Evolutionary conservation across 2,329 filamentous ascomycete genomes (phyloP).

Genomic region (Aspergillus aculeatus): DNA sequence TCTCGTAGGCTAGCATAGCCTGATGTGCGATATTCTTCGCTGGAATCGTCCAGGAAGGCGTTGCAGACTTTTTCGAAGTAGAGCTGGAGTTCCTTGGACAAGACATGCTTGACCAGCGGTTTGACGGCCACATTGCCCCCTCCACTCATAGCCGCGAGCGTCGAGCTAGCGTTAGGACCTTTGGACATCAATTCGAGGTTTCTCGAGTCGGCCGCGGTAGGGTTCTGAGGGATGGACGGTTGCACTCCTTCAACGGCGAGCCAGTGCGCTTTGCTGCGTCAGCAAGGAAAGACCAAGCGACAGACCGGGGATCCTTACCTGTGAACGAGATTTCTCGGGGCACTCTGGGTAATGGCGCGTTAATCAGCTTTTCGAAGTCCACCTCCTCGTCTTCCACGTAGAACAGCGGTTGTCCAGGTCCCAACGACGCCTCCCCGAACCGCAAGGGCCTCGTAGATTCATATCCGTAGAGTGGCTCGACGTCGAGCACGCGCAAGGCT

Average conservation of each 20-base stretch:
- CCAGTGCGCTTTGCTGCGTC: slow-evolving; percentile 73
- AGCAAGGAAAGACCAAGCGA: neutral
- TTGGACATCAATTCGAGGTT: slow-evolving; percentile 86
- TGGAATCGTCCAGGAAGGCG: slow-evolving; percentile 82
- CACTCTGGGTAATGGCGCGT: slow-evolving; percentile 90
- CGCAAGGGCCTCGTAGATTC: slow-evolving; percentile 84
- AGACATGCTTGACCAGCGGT: slow-evolving; percentile 89
- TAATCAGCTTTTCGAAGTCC: slow-evolving; percentile 98
- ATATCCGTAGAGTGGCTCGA: slow-evolving; percentile 95
- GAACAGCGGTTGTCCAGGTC: slow-evolving; percentile 89
- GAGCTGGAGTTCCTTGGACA: slow-evolving; percentile 92
- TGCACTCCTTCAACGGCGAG: slow-evolving; percentile 96
- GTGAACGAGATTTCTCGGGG: slow-evolving; percentile 91
- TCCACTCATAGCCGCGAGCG: slow-evolving; percentile 77
- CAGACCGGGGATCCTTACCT: slow-evolving; percentile 50
- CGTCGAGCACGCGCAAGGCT: slow-evolving; percentile 80
- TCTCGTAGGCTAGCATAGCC: slow-evolving; percentile 81
- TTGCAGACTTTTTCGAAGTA: slow-evolving; percentile 95
- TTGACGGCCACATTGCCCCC: slow-evolving; percentile 81
- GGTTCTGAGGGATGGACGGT: slow-evolving; percentile 94
- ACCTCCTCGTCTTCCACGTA: slow-evolving; percentile 99
- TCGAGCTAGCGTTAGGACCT: slow-evolving; percentile 81
- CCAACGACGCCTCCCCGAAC: slow-evolving; percentile 91
- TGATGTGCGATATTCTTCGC: slow-evolving; percentile 81
- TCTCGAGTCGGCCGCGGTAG: slow-evolving; percentile 78